Percentiles rank a stretch among this genome's conserved stretches.
These are phyloP conservation scores for Thuidium tamariscinum DNA, from an alignment of 225 moss, liverwort and hornwort genomes.

Conservation along the genomic window DNA sequence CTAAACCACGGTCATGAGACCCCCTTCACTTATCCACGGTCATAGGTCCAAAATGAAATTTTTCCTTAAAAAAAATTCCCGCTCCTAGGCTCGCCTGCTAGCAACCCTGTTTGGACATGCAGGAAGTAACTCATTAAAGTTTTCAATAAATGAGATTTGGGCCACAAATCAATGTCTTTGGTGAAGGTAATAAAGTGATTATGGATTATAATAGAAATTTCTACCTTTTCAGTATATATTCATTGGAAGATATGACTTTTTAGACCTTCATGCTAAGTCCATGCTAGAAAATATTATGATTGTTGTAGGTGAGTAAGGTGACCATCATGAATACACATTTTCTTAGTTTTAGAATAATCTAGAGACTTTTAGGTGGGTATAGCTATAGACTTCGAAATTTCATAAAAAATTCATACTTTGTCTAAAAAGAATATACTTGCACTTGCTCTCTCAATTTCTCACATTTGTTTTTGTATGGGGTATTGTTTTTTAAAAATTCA, in stretches of 20 bases:
- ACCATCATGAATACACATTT: rapidly evolving
- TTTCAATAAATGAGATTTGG: background rate
- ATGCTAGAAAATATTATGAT: background rate
- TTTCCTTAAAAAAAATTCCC: too few relatives aligned
- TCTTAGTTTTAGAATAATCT: background rate
- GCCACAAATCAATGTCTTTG: background rate
- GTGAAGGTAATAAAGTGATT: rapidly evolving
- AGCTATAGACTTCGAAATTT: background rate
- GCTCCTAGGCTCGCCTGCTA: too few relatives aligned
- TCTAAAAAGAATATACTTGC: background rate
- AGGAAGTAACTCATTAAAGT: too few relatives aligned
- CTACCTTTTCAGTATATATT: background rate
- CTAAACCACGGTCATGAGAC: too few relatives aligned
- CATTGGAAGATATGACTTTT: background rate
- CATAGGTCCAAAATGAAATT: too few relatives aligned
- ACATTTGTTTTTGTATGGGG: too few relatives aligned
- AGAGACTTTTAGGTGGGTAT: background rate
- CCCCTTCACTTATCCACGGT: too few relatives aligned
- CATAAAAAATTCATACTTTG: background rate
- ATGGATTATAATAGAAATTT: background rate
- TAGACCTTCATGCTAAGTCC: rapidly evolving
- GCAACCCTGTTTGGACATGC: too few relatives aligned
- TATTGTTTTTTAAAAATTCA: too few relatives aligned
- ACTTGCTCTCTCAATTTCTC: background rate
- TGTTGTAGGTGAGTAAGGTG: background rate